These are phyloP conservation scores for Pseudocercospora crystallina DNA, from an alignment of 2,329 filamentous ascomycete genomes.

Conservation along the genomic window DNA sequence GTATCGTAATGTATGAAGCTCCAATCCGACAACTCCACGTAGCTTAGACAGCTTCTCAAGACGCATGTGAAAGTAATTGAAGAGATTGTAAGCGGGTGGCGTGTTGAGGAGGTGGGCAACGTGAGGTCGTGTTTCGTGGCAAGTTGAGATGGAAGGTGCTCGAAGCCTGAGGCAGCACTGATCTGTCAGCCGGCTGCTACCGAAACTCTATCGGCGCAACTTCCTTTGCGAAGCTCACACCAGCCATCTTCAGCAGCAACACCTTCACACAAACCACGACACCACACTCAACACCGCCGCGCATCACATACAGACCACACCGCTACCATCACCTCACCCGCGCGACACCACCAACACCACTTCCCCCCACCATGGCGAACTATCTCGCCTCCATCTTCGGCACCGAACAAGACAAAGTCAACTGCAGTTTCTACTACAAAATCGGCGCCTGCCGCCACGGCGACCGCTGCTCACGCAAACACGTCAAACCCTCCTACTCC, in stretches of 20 bases:
- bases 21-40: no score
- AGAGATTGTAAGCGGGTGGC: no score
- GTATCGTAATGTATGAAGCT: no score
- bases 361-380: conserved; percentile 26
- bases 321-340: not conserved
- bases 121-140: no score
- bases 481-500: conserved; percentile 97
- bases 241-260: not conserved
- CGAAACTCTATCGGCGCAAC: no score
- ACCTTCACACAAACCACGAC: not conserved
- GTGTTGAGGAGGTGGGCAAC: no score
- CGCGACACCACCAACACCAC: not conserved
- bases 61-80: no score
- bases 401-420: conserved; percentile 98
- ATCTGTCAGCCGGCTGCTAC: no score
- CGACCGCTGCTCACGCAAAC: conserved; percentile 95
- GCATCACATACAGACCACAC: not conserved
- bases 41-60: no score
- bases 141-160: no score
- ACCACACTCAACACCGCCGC: not conserved
- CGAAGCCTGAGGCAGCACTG: no score
- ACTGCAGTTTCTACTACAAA: conserved; percentile 99
- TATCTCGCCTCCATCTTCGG: conserved; percentile 95
- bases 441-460: conserved; percentile 98
- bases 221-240: no score